phyloP scores from a whole-genome alignment of 257 asterid genomes.

The Cruciata laevipes region DNA sequence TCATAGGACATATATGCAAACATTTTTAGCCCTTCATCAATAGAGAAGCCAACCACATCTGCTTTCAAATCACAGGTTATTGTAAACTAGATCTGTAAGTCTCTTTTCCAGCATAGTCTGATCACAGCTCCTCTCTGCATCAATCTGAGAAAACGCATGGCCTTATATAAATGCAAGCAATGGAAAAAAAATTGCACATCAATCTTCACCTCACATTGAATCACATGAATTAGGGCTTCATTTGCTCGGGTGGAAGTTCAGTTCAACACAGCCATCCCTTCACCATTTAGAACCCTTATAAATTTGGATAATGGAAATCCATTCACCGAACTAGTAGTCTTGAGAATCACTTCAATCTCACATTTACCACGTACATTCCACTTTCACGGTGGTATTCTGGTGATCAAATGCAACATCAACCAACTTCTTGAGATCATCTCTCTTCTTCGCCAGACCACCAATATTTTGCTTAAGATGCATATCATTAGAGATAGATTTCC shows the following conservation, averaged over 20 bases:
- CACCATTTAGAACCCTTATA: slow-evolving; percentile 14
- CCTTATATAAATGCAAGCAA: background rate
- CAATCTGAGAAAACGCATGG: background rate
- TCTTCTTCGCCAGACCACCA: slow-evolving; percentile 13
- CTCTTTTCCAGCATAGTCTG: slow-evolving; percentile 12
- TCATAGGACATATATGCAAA: too few relatives aligned
- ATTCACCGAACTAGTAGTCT: background rate
- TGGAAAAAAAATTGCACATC: too few relatives aligned
- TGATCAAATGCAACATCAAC: background rate
- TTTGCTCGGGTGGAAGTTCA: slow-evolving; percentile 17
- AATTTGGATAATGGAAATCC: slow-evolving; percentile 15
- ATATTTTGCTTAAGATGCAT: slow-evolving; percentile 27
- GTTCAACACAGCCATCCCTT: slow-evolving; percentile 16
- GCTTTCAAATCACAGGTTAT: background rate
- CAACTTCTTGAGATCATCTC: background rate
- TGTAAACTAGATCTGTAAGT: background rate
- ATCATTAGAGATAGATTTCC: slow-evolving; percentile 36
- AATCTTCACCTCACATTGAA: slow-evolving; percentile 17
- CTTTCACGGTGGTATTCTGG: slow-evolving; percentile 6
- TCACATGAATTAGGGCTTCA: slow-evolving; percentile 11
- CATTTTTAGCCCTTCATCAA: too few relatives aligned
- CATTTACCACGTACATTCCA: slow-evolving; percentile 6
- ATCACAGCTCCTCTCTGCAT: slow-evolving; percentile 14
- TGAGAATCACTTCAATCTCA: slow-evolving; percentile 11
- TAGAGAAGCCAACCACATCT: too few relatives aligned